Percentiles rank a stretch among this genome's conserved stretches.
Evolutionary conservation across 805 yeast genomes (phyloP).

Genomic region (Wickerhamomyces bovis): DNA sequence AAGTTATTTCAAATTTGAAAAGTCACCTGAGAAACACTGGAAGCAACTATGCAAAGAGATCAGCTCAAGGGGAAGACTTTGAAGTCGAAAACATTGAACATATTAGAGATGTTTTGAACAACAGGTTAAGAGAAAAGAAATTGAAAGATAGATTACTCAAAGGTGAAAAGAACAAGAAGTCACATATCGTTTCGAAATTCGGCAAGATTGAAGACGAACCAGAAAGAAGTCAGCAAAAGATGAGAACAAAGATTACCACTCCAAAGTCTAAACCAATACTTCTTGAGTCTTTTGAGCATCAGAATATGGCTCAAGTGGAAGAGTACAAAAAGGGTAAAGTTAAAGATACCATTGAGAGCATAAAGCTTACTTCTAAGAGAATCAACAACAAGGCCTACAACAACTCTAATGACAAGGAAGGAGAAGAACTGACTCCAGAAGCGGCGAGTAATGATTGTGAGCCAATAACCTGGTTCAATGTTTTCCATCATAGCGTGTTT

Average conservation of each 20-base stretch:
- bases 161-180: conserved; percentile 1
- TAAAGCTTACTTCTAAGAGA: conserved; percentile 3
- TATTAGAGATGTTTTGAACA: conserved; percentile 11
- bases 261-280: not conserved
- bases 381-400: not conserved
- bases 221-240: conserved; percentile 1
- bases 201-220: not conserved
- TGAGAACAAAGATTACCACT: not conserved
- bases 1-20: conserved; percentile 3
- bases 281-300: not conserved
- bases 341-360: not conserved
- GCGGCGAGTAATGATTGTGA: conserved; percentile 29
- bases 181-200: conserved; percentile 9
- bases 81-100: conserved; percentile 10
- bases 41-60: not conserved
- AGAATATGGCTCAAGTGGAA: not conserved
- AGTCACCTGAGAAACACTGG: not conserved
- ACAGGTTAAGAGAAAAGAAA: conserved; percentile 15
- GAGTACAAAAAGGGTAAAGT: conserved; percentile 3
- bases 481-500: conserved; percentile 44
- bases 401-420: not conserved
- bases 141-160: conserved; percentile 12
- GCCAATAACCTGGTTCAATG: conserved; percentile 46
- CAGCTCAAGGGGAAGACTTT: not conserved
- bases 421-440: not conserved